Evolutionary conservation across 2,329 filamentous ascomycete species (phyloP), one percentile per base, ranked within the genome.

Genomic region (Colletotrichum lentis): DNA sequence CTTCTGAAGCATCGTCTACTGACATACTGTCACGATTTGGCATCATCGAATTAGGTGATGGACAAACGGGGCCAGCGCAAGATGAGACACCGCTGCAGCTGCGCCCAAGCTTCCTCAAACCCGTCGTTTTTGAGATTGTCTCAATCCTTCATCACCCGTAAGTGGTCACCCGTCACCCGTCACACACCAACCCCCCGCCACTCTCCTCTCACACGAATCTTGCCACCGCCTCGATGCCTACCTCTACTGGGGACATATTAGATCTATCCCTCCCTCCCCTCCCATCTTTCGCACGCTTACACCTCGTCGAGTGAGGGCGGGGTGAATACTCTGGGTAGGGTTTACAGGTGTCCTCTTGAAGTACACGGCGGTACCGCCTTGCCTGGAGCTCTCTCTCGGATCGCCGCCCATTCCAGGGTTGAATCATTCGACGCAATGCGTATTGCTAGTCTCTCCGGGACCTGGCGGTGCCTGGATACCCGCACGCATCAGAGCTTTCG

Each of bases 371-470:
- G n/a, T 57, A 16, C 41, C 35, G n/a, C 35, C 35, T 35, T 47
- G 27, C 16, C 12, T 56, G 44, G 37, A 61, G 43, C 56, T 66
- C 44, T 65, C 37, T 69, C 66, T 69, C 66, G 62, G 61, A 69
- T 66, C 35, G 50, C 44, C 62, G 22, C 54, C 37, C 62, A 66
- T 61, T 61, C 50, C 62, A 69, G 55, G 66, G 62, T 69, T 66
- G 66, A 47, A 46, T 69, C 62, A 52, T 56, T 56, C 49, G 56
- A 52, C 27, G 37, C 39, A 61, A 69, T 69, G 66, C 55, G 66
- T 56, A 69, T 66, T 66, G 56, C 66, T 57, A 56, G 50, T 55
- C 43, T 66, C 50, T 16, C 49, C 50, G 39, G 66, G 49, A 66
- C 66, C 56, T 69, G 37, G 22, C 35, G 35, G 66, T 61, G 55